phyloP scores from a whole-genome alignment of 768 basidiomycete species.

The Mycena galericulata region DNA sequence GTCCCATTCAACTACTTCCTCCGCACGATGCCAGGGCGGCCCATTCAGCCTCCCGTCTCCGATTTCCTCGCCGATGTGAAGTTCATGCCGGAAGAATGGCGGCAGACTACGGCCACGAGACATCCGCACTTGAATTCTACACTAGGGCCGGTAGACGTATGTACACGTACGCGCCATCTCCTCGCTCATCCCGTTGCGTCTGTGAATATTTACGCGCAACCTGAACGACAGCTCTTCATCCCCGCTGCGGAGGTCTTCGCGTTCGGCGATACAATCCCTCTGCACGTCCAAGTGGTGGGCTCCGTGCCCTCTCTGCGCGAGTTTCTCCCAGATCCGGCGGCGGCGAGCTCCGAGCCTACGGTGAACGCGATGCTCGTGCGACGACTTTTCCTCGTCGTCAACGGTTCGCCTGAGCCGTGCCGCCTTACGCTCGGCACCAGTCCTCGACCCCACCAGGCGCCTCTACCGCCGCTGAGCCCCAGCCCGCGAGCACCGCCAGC shows the following conservation, averaged over 20 bases:
- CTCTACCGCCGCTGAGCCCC: background rate
- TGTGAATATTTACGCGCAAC: background rate
- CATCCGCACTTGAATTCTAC: conserved; percentile 1
- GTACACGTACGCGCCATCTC: too few species aligned
- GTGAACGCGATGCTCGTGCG: conserved; percentile 16
- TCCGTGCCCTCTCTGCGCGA: conserved; percentile 2
- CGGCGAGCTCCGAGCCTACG: background rate
- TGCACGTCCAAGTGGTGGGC: conserved; percentile 19
- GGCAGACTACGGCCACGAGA: background rate
- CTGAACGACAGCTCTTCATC: conserved; percentile 15
- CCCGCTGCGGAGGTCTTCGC: conserved; percentile 6
- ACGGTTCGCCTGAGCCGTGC: background rate
- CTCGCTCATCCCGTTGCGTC: background rate
- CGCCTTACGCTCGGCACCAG: background rate
- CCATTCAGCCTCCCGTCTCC: background rate
- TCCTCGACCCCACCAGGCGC: conserved; percentile 5
- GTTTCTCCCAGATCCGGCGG: background rate
- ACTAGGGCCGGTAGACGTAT: conserved; percentile 1
- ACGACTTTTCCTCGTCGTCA: background rate
- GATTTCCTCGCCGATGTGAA: conserved; percentile 14
- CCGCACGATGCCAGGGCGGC: conserved; percentile 1
- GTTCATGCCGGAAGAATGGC: conserved; percentile 20
- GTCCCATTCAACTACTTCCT: conserved; percentile 4
- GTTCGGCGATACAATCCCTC: conserved; percentile 3
- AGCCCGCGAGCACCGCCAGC: background rate